Conservation (phyloP, 164 flowering plant species). For the Tetrastigma voinierianum region DNA sequence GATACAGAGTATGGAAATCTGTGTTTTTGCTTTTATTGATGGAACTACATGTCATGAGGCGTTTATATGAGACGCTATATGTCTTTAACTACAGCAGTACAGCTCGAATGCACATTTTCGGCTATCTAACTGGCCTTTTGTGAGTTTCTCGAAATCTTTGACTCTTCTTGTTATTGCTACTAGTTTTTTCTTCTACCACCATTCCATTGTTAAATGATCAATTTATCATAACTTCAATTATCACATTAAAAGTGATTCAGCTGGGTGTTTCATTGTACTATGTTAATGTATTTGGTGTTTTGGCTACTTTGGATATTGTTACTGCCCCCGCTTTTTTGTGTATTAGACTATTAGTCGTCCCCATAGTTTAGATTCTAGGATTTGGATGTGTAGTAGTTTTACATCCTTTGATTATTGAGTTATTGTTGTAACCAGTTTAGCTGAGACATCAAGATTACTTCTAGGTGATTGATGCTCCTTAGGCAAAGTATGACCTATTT, state of each 20-base stretch:
- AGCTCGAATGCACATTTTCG: conserved; percentile 87
- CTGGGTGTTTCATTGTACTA: background rate
- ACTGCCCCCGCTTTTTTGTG: background rate
- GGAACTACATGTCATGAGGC: conserved; percentile 88
- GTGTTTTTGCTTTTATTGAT: conserved; percentile 76
- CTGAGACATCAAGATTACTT: background rate
- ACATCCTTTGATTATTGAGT: background rate
- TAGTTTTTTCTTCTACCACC: background rate
- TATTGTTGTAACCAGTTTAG: background rate
- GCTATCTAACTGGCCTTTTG: conserved; percentile 82
- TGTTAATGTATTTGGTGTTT: background rate
- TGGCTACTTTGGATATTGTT: background rate
- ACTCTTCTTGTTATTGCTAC: background rate
- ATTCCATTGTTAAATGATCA: background rate
- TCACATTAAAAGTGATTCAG: background rate
- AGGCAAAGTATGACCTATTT: no score
- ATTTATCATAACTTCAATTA: background rate
- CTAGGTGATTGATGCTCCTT: no score
- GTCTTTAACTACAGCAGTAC: conserved; percentile 78
- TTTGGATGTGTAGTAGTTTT: background rate
- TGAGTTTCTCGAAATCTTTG: conserved; percentile 38
- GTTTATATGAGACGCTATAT: conserved; percentile 70
- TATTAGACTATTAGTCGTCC: background rate
- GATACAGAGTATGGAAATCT: conserved; percentile 50
- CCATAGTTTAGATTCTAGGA: background rate